Evolutionary conservation across 495 filamentous ascomycete species (phyloP).

Genomic region (Xylaria sp.): DNA sequence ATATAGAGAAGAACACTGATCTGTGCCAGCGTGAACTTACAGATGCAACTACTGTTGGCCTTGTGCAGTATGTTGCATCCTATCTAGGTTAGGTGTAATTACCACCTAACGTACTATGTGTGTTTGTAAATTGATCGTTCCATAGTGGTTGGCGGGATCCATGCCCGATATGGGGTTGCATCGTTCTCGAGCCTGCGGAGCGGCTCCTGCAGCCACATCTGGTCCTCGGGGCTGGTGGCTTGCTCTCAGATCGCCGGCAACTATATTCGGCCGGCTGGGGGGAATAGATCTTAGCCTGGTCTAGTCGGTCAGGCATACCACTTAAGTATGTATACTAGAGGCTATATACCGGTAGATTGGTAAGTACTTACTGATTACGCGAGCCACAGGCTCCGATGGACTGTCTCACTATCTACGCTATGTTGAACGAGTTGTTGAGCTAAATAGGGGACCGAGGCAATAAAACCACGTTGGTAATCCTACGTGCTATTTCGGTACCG

Average conservation of each 20-base stretch:
- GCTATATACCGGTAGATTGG: constrained; percentile 13
- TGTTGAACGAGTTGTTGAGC: background rate
- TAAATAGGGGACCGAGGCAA: constrained; percentile 9
- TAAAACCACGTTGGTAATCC: constrained; percentile 12
- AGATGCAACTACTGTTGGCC: constrained; percentile 1
- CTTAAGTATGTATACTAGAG: background rate
- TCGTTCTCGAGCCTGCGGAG: constrained; percentile 29
- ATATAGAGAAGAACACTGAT: background rate
- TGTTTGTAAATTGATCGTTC: constrained; percentile 9
- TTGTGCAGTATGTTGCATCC: constrained; percentile 6
- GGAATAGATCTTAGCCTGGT: constrained; percentile 3
- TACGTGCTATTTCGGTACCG: constrained; percentile 28
- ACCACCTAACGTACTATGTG: constrained; percentile 6
- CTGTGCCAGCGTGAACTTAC: constrained; percentile 5
- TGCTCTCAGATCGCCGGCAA: constrained; percentile 26
- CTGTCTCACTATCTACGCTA: constrained; percentile 8
- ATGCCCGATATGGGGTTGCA: constrained; percentile 26
- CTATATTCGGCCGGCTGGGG: constrained; percentile 11
- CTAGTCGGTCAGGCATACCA: background rate
- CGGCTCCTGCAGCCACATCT: constrained; percentile 34
- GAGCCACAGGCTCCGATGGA: background rate
- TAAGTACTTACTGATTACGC: background rate
- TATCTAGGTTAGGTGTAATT: constrained; percentile 4
- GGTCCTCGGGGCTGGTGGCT: constrained; percentile 28
- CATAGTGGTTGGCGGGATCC: constrained; percentile 14